Percentiles rank a stretch among this genome's conserved stretches.
phyloP scores from a whole-genome alignment of 1,284 basidiomycete genomes.

The Austroboletus niveus region DNA sequence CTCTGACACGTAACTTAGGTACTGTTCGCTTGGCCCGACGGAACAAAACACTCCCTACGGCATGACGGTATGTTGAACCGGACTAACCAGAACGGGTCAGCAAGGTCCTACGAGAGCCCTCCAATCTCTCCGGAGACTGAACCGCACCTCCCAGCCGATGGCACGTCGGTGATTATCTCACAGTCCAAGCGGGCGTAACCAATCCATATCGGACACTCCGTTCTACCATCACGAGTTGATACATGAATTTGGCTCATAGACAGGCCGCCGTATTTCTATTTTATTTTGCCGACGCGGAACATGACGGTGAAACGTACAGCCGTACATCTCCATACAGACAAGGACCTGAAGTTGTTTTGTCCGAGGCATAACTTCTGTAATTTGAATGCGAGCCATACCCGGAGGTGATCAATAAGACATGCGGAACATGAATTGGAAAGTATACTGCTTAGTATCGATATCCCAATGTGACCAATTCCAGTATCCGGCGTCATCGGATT shows the following conservation, averaged over 20 bases:
- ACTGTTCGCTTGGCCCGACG: conserved; percentile 3
- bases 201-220: conserved; percentile 7
- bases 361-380: neutral
- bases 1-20: conserved; percentile 4
- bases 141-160: neutral
- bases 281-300: neutral
- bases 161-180: neutral
- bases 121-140: neutral
- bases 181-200: conserved; percentile 10
- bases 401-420: conserved; percentile 35
- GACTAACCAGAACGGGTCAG: neutral
- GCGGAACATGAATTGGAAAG: conserved; percentile 93
- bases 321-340: conserved; percentile 5
- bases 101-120: neutral
- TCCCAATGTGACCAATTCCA: conserved; percentile 99
- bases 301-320: conserved; percentile 1
- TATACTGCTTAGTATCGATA: conserved; percentile 93
- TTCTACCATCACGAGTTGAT: conserved; percentile 1
- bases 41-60: neutral
- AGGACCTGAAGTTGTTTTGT: neutral
- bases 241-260: neutral
- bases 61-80: neutral
- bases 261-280: neutral
- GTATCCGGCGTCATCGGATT: conserved; percentile 84
- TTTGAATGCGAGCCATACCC: conserved; percentile 19